phyloP scores from a whole-genome alignment of 2,329 filamentous ascomycete species.

The Aspergillus japonicus region DNA sequence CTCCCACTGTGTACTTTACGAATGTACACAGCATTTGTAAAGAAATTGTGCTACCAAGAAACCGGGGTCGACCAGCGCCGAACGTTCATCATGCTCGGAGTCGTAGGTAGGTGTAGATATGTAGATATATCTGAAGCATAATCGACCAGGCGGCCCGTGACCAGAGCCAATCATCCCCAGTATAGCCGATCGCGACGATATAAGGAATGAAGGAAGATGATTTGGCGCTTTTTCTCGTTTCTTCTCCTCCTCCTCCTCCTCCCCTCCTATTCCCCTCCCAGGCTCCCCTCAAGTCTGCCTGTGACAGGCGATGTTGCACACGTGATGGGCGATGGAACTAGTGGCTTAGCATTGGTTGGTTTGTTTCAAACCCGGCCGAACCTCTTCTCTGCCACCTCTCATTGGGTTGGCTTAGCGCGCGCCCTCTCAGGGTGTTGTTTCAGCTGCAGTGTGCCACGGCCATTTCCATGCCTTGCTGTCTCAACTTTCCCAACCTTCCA shows the following conservation, averaged over 20 bases:
- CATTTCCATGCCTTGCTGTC: background rate
- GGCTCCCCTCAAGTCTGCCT: no score
- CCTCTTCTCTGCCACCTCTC: constrained; percentile 9
- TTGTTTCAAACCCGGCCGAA: constrained; percentile 30
- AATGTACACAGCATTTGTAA: no score
- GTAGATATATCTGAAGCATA: background rate
- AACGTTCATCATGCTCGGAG: no score
- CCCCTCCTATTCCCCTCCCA: no score
- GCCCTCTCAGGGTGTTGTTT: constrained; percentile 23
- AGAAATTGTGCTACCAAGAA: no score
- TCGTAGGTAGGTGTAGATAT: no score
- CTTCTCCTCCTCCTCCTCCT: no score
- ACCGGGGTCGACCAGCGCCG: no score
- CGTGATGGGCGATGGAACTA: constrained; percentile 17
- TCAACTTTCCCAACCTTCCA: background rate
- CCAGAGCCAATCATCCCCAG: background rate
- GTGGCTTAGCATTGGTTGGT: constrained; percentile 25
- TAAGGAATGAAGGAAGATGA: background rate
- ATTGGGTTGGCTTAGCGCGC: constrained; percentile 19
- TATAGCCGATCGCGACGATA: background rate
- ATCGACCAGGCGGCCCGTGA: background rate
- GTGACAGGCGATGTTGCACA: constrained; percentile 7
- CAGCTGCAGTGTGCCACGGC: constrained; percentile 17
- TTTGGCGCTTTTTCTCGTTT: no score
- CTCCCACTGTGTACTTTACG: no score